Conservation (phyloP, 169 alveolate species). For the Plasmodium gaboni region DNA sequence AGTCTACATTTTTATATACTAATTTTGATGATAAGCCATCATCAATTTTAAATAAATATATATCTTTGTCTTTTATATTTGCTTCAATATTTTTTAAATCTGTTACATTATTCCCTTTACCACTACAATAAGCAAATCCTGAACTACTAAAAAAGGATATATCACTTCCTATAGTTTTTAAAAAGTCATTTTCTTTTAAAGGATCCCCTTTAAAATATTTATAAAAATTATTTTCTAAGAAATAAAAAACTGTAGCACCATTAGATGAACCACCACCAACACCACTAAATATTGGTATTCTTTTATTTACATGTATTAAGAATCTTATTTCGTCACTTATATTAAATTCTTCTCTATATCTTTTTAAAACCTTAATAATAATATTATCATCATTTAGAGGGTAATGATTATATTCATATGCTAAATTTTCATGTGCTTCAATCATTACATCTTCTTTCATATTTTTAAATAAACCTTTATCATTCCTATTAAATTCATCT, state of each 20-base stretch:
- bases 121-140: slow-evolving; percentile 74
- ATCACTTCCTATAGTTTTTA: slow-evolving; percentile 81
- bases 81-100: slow-evolving; percentile 29
- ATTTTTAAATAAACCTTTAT: background rate
- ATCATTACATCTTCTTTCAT: background rate
- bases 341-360: slow-evolving; percentile 55
- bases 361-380: slow-evolving; percentile 56
- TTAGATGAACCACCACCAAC: slow-evolving; percentile 87
- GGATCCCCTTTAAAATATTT: slow-evolving; percentile 14
- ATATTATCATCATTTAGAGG: slow-evolving; percentile 67
- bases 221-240: slow-evolving; percentile 66
- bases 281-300: slow-evolving; percentile 82
- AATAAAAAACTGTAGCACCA: slow-evolving; percentile 79
- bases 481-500: background rate
- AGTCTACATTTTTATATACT: slow-evolving; percentile 60
- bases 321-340: slow-evolving; percentile 68
- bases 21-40: slow-evolving; percentile 48
- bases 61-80: slow-evolving; percentile 21
- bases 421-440: background rate
- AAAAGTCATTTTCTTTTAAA: slow-evolving; percentile 27
- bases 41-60: slow-evolving; percentile 42
- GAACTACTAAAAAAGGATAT: slow-evolving; percentile 78
- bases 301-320: slow-evolving; percentile 78
- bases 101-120: slow-evolving; percentile 44
- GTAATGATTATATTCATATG: slow-evolving; percentile 25